phyloP scores from a whole-genome alignment of 228 moss, liverwort and hornwort genomes.

The Sphagnum fallax region DNA sequence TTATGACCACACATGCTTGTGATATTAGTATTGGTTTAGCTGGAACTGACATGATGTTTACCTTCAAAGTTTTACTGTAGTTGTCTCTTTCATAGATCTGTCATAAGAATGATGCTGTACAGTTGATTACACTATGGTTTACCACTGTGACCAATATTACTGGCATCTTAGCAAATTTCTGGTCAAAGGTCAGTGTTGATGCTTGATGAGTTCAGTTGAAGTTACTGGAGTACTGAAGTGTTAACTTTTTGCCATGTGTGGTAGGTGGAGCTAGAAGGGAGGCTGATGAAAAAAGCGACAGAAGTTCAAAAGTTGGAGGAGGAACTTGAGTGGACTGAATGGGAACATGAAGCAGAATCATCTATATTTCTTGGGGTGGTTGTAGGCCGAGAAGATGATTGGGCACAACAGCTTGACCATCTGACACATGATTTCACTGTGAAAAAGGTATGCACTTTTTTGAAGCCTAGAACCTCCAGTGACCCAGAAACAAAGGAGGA shows the following conservation, averaged over 20 bases:
- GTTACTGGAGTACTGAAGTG: too few relatives aligned
- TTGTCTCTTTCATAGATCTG: too few relatives aligned
- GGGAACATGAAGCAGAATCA: constrained; percentile 44
- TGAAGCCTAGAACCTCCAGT: neutral
- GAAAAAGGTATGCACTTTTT: constrained; percentile 13
- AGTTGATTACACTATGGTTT: too few relatives aligned
- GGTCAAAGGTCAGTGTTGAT: too few relatives aligned
- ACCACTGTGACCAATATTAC: too few relatives aligned
- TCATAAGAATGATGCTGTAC: too few relatives aligned
- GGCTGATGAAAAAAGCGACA: constrained; percentile 24
- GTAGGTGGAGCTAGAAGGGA: constrained; percentile 24
- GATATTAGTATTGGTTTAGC: too few relatives aligned
- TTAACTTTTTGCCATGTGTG: neutral
- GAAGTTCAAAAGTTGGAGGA: constrained; percentile 36
- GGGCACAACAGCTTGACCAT: constrained; percentile 10
- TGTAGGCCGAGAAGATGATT: constrained; percentile 10
- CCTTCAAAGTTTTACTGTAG: too few relatives aligned
- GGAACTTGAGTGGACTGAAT: constrained; percentile 31
- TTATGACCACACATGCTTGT: too few relatives aligned
- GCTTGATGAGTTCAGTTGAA: too few relatives aligned
- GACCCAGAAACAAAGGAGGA: neutral
- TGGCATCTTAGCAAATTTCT: too few relatives aligned
- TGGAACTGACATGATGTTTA: too few relatives aligned
- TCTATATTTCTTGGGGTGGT: constrained; percentile 17
- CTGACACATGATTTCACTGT: constrained; percentile 7